Percentiles rank a stretch among this genome's conserved stretches.
Evolutionary conservation across 495 filamentous ascomycete genomes (phyloP).

Genomic region (Neohortaea acidophila): DNA sequence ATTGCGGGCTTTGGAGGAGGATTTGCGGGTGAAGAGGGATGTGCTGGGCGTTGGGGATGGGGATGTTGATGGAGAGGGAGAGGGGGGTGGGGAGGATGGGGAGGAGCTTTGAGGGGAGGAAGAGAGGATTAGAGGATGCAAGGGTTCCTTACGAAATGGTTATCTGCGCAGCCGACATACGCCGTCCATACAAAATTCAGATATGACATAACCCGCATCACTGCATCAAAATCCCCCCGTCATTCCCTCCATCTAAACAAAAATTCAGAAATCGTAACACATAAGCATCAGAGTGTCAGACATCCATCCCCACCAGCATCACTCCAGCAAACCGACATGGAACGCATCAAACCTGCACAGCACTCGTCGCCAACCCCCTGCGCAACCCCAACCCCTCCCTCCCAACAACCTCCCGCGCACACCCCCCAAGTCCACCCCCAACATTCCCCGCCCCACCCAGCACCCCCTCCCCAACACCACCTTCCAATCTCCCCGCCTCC

Average conservation of each 20-base stretch:
- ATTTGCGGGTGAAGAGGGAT: constrained; percentile 43
- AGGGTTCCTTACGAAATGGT: too few relatives aligned
- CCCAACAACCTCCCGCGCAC: constrained; percentile 15
- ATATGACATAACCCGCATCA: too few relatives aligned
- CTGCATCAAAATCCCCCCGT: too few relatives aligned
- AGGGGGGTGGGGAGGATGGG: background rate
- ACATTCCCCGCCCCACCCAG: background rate
- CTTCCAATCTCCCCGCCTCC: constrained; percentile 61
- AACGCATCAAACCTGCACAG: constrained; percentile 9
- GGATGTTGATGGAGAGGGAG: constrained; percentile 1
- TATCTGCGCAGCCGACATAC: too few relatives aligned
- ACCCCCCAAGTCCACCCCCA: constrained; percentile 2
- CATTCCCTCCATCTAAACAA: too few relatives aligned
- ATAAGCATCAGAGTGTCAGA: too few relatives aligned
- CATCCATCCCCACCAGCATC: too few relatives aligned
- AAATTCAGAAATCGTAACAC: too few relatives aligned
- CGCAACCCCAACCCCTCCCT: constrained; percentile 8
- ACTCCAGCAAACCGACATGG: too few relatives aligned
- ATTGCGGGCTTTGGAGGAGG: constrained; percentile 37
- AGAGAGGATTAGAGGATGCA: too few relatives aligned
- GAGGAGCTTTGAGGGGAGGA: background rate
- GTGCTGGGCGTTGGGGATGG: constrained; percentile 13
- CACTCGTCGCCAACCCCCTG: constrained; percentile 13
- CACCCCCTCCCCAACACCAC: constrained; percentile 11
- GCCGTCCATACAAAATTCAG: too few relatives aligned